Evolutionary conservation across 306 rosid species (phyloP).

Genomic region (Vicia sativa): DNA sequence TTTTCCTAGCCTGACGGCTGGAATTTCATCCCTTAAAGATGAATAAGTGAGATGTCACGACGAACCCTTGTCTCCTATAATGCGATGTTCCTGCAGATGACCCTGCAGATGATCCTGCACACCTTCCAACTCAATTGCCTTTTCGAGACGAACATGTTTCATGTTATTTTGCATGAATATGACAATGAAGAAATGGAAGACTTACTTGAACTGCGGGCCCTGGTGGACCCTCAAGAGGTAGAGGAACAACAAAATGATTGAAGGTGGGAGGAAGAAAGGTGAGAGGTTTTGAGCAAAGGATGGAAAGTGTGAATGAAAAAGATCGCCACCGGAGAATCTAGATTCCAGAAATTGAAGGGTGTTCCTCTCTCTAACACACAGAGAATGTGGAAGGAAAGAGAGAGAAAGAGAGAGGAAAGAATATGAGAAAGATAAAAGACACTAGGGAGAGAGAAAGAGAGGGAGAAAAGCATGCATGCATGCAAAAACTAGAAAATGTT

Average conservation of each 20-base stretch:
- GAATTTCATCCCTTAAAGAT: no score
- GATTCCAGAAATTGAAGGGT: conserved; percentile 2
- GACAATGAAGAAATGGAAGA: background rate
- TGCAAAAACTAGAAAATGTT: conserved; percentile 13
- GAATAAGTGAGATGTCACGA: no score
- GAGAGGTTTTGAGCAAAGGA: background rate
- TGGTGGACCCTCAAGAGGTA: conserved; percentile 10
- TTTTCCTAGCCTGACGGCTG: no score
- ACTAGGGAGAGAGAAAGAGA: background rate
- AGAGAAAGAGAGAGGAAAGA: background rate
- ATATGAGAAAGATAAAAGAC: background rate
- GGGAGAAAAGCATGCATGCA: background rate
- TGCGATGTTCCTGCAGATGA: no score
- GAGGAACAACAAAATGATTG: background rate
- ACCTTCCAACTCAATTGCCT: no score
- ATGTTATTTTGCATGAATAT: background rate
- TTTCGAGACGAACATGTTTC: background rate
- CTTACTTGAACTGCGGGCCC: conserved; percentile 22
- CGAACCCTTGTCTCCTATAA: no score
- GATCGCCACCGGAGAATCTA: background rate
- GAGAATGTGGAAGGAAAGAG: background rate
- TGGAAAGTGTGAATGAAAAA: background rate
- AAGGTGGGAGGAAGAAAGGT: background rate
- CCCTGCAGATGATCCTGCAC: no score
- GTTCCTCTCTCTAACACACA: background rate